Evolutionary conservation across 192 early-diverging fungal genomes (phyloP), one percentile per base, ranked within the genome.

Genomic region (Coemansia sp.): DNA sequence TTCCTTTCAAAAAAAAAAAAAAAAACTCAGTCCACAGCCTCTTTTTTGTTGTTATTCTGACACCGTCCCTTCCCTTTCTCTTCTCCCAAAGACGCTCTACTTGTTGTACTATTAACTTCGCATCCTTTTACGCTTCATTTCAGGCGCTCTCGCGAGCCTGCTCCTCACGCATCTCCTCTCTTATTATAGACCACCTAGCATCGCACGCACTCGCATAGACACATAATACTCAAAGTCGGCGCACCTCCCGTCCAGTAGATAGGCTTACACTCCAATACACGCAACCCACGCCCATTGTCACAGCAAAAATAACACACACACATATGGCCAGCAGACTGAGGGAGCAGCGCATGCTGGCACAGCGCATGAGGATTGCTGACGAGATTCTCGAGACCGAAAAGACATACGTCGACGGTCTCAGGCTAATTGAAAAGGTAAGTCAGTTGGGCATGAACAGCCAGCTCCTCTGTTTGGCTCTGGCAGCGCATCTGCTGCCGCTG

Each of bases 321-420:
- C 42, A 0, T 0, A 48, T 62, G 43, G 29, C 43, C 22, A 22
- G 61, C 43, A 46, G 61, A 17, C 55, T 57, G 13, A 32, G 42
- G 8, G 50, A 10, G 40, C 74, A 66, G 61, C 67, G 54, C 50
- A 66, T 63, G 54, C 56, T 66, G 20, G 41, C 22, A 8, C 71
- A 57, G 58, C 69, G 91, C 22, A 72, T 79, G 58, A 76, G 83
- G 38, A 87, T 96, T 48, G 83, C 89, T 4, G 84, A 79, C 19
- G 94, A 96, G 75, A 91, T 96, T 19, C 68, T 95, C 40, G 74
- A 85, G 42, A 94, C 94, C 2, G 94, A 96, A 76, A 56, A 83
- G 60, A 90, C 92, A 3, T 97, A 97, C 75, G 93, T 97, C 4
- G 79, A 87, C 36, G 89, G 91, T 34, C 80, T 97, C 66, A 63